Conservation (phyloP, 805 yeast species). For the Saturnispora sekii region DNA sequence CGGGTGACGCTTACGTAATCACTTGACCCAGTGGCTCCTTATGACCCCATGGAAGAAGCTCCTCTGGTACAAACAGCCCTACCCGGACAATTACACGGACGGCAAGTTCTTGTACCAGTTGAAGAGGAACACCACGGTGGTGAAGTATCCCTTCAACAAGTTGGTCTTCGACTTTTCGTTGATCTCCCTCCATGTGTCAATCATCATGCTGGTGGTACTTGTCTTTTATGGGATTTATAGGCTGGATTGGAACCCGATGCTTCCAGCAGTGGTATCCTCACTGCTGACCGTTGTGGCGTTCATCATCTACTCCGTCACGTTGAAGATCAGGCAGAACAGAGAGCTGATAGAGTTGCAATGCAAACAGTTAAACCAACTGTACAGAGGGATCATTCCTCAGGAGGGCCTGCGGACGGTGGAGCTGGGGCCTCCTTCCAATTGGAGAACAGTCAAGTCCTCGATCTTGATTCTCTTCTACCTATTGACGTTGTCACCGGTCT, state of each 20-base stretch:
- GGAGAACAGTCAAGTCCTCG: slow-evolving; percentile 49
- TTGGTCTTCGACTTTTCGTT: slow-evolving; percentile 65
- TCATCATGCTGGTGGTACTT: slow-evolving; percentile 52
- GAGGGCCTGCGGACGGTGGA: neutral
- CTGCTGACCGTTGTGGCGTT: slow-evolving; percentile 30
- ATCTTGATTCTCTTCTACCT: slow-evolving; percentile 59
- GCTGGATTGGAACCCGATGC: slow-evolving; percentile 38
- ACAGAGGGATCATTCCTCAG: neutral
- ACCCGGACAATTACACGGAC: slow-evolving; percentile 89
- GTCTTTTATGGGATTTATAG: slow-evolving; percentile 57
- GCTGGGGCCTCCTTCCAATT: slow-evolving; percentile 20
- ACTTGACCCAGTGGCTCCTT: neutral
- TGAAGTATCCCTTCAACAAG: slow-evolving; percentile 51
- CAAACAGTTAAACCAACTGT: slow-evolving; percentile 21
- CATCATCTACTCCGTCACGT: slow-evolving; percentile 23
- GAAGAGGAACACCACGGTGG: slow-evolving; percentile 66
- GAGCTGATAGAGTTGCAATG: slow-evolving; percentile 24
- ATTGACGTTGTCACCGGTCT: slow-evolving; percentile 77
- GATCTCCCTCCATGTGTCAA: slow-evolving; percentile 55
- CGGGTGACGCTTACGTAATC: too few relatives aligned
- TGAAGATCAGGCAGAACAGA: slow-evolving; percentile 22
- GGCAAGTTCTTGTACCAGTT: slow-evolving; percentile 70
- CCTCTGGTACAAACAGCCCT: slow-evolving; percentile 75
- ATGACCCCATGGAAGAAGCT: slow-evolving; percentile 60
- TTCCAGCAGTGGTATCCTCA: slow-evolving; percentile 30